Base-by-base conservation (phyloP, 192 early-diverging fungal species). In the Globomyces pollinis-pini region DNA sequence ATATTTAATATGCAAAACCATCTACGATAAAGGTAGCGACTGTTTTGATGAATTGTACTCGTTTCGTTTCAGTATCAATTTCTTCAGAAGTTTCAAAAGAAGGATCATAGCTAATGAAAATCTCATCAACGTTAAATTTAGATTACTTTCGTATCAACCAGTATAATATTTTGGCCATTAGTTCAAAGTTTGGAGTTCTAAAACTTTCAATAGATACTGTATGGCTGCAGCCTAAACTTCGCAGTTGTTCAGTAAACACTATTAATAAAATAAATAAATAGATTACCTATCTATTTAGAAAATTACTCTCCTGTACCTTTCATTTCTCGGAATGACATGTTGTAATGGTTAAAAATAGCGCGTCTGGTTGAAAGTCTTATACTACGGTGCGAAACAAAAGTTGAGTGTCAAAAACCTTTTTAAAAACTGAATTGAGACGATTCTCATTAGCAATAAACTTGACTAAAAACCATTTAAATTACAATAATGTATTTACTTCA, bases 71-170 rank as follows among this genome's bases (percentile, higher is more conserved):
- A 13, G 78, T 61, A 43, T 49, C 51, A 13, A 77, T 51, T 32
- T 80, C 78, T 18, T 66, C 64, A 31, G 68, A 47, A 12, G 77
- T 47, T 28, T 74, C 71, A 31, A 72, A 50, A 1, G 59, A 56
- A 1, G 78, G 72, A 52, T 80, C 78, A 50, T 77, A 77, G 35
- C 77, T 79, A 31, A n/a, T n/a, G n/a, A n/a, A n/a, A n/a, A n/a
- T n/a, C n/a, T n/a, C n/a, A n/a, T n/a, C n/a, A n/a, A n/a, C n/a
- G 8, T 30, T 29, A 38, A 44, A 7, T 15, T 21, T 53, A 16
- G 15, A 38, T 7, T 65, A 78, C 75, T 62, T 78, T 61, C 71
- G 78, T 26, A 76, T 66, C 11, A 80, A 74, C 78, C 78, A 80
- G 7, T 61, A 57, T 33, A 80, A 65, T 21, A 73, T 70, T 33